phyloP scores from a whole-genome alignment of 345 rosid genomes.

The Citrus sinensis region DVS_A1.0 CM039167.1:8793001-8793500 shows the following conservation, averaged over 20 bases:
- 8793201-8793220: slow-evolving; percentile 44
- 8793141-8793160: slow-evolving; percentile 15
- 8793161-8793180: background rate
- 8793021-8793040: slow-evolving; percentile 92
- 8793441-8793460: slow-evolving; percentile 37
- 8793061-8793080: slow-evolving; percentile 94
- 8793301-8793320: slow-evolving; percentile 92
- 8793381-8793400: background rate
- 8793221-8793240: slow-evolving; percentile 95
- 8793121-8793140: slow-evolving; percentile 81
- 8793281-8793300: slow-evolving; percentile 86
- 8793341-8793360: slow-evolving; percentile 7
- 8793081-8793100: slow-evolving; percentile 97
- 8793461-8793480: slow-evolving; percentile 96
- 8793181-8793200: background rate
- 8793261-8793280: slow-evolving; percentile 87
- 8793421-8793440: background rate
- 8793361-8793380: background rate
- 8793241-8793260: slow-evolving; percentile 92
- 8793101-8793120: slow-evolving; percentile 89
- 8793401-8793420: background rate
- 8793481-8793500: slow-evolving; percentile 93
- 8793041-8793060: slow-evolving; percentile 90
- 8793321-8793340: slow-evolving; percentile 50
- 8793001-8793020: slow-evolving; percentile 82